Percentiles rank a stretch among this genome's conserved stretches.
phyloP scores from a whole-genome alignment of 805 yeast species.

The Geotrichum ghanense region DNA sequence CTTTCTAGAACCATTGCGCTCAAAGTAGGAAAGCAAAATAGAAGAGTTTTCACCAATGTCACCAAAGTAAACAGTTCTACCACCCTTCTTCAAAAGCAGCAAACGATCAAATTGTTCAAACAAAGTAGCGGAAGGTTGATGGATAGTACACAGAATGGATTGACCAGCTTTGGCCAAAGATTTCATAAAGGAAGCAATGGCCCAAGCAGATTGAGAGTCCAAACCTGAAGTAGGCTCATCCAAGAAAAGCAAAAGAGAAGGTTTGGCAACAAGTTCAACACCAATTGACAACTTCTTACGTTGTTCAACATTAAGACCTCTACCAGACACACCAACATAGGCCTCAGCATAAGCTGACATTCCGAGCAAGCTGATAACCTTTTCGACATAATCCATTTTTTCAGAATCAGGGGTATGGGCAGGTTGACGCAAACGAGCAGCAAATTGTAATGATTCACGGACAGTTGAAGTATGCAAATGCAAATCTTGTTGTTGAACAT shows the following conservation, averaged over 20 bases:
- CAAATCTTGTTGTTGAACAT: conserved; percentile 72
- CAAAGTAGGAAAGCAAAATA: conserved; percentile 53
- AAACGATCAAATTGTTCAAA: conserved; percentile 59
- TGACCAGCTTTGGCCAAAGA: conserved; percentile 62
- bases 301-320: conserved; percentile 60
- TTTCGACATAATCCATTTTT: conserved; percentile 57
- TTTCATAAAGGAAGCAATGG: conserved; percentile 55
- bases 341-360: conserved; percentile 68
- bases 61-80: conserved; percentile 72
- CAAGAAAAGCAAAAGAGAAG: conserved; percentile 43
- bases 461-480: conserved; percentile 61
- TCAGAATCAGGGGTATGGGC: conserved; percentile 40
- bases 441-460: conserved; percentile 62
- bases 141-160: conserved; percentile 66
- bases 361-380: conserved; percentile 52
- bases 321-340: conserved; percentile 67
- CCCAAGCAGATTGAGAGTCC: conserved; percentile 55
- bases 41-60: conserved; percentile 58
- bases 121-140: conserved; percentile 67
- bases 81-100: conserved; percentile 61
- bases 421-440: conserved; percentile 66
- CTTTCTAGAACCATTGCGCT: conserved; percentile 57
- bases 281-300: conserved; percentile 60
- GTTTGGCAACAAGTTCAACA: conserved; percentile 62
- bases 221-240: conserved; percentile 71